Evolutionary conservation across 2,329 filamentous ascomycete genomes (phyloP), one percentile per base, ranked within the genome.

Genomic region (Fusarium musae): DNA sequence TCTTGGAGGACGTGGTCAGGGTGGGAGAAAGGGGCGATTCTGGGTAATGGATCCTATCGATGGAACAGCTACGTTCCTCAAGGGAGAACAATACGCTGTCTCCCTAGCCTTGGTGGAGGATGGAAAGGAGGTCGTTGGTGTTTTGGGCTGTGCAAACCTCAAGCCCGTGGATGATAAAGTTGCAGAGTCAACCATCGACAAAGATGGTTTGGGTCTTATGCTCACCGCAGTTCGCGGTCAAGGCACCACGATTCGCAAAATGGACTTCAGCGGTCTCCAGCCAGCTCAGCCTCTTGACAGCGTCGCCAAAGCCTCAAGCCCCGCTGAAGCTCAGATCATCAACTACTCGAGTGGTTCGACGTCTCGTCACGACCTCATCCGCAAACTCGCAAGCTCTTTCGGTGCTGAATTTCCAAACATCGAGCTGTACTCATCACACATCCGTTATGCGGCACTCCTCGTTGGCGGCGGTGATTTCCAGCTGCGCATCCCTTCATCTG

Each of bases 31-130:
- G 6, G 81, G 84, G 1, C 81, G 86, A 2, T 85, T 88, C 58
- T 92, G 90, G 90, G 86, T 90, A 36, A 85, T 92, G 78, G 90
- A 92, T 75, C 90, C 90, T 1, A 87, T 92, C 12, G 90, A 92
- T 73, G 90, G 90, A 36, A 92, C 90, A 2, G 87, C 87, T 21
- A 88, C 89, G 0, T 92, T 91, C 66, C 86, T 92, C 72, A 81
- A 82, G 43, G 88, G 88, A 6, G 85, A 89, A 79, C 90, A 92
- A 80, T 92, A 91, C 66, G 90, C 87, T 6, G 88, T 92, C 8
- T 88, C 88, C 67, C 81, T 92, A 26, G 87, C 87, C 6, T 80
- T 92, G 70, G 79, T 92, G 5, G 85, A 89, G 65, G 83, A 90
- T 59, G 90, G 90, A 7, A 75, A 80, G 50, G 87, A 92, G 78